phyloP scores from a whole-genome alignment of 495 filamentous ascomycete genomes.

The Achaetomiella virescens region DNA sequence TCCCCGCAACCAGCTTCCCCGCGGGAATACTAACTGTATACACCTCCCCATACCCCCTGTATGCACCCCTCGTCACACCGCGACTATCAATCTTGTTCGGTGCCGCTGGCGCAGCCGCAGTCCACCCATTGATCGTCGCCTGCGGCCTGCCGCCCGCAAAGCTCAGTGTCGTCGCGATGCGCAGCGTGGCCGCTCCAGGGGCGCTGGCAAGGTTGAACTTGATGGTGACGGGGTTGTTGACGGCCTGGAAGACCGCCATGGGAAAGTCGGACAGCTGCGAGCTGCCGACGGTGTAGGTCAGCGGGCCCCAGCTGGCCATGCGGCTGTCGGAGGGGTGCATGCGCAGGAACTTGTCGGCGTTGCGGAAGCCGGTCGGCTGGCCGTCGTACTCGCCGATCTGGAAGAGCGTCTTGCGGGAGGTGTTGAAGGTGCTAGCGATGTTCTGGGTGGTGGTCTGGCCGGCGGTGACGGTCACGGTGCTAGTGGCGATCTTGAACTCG shows the following conservation, averaged over 20 bases:
- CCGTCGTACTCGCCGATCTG: constrained; percentile 61
- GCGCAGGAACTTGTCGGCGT: constrained; percentile 56
- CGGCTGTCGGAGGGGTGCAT: constrained; percentile 63
- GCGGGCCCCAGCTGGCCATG: constrained; percentile 53
- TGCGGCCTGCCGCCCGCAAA: constrained; percentile 51
- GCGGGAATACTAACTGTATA: constrained; percentile 52
- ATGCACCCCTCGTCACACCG: constrained; percentile 59
- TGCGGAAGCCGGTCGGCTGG: constrained; percentile 57
- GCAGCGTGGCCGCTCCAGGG: constrained; percentile 47
- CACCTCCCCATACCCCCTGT: constrained; percentile 55
- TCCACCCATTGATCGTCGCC: constrained; percentile 47
- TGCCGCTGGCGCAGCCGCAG: constrained; percentile 42
- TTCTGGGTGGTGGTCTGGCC: constrained; percentile 47
- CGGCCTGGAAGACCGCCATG: constrained; percentile 58
- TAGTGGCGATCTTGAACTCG: constrained; percentile 52
- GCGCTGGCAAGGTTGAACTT: constrained; percentile 49
- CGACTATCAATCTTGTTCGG: constrained; percentile 59
- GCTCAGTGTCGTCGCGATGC: constrained; percentile 58
- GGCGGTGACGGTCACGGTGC: constrained; percentile 48
- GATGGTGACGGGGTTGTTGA: constrained; percentile 59
- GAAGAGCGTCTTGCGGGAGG: constrained; percentile 46
- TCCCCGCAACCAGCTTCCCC: constrained; percentile 50
- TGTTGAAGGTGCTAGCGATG: constrained; percentile 44
- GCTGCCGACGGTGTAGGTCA: constrained; percentile 54
- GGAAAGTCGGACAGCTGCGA: constrained; percentile 49